Evolutionary conservation across 352 stramenopile species (phyloP).

Genomic region (Thraustotheca clavata): DNA sequence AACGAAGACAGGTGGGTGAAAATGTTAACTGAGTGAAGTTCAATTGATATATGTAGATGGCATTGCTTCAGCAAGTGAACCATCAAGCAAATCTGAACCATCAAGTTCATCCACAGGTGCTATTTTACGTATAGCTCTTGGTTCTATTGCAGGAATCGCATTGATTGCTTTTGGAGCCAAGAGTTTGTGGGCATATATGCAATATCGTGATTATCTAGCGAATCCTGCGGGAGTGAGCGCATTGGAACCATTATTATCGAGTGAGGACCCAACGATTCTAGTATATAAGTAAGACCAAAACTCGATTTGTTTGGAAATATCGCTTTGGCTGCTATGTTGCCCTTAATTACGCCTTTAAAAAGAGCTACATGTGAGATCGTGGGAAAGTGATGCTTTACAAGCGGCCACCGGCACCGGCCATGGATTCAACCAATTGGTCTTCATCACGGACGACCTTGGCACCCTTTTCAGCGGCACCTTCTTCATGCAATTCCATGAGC

Average conservation of each 20-base stretch:
- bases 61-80: too few species aligned
- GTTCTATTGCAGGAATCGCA: background rate
- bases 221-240: too few species aligned
- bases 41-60: too few species aligned
- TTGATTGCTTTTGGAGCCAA: background rate
- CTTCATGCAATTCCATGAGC: slow-evolving; percentile 99
- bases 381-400: slow-evolving; percentile 54
- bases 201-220: background rate
- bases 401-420: slow-evolving; percentile 80
- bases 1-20: too few species aligned
- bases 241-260: background rate
- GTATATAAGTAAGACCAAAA: background rate
- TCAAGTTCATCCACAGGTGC: background rate
- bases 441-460: slow-evolving; percentile 83
- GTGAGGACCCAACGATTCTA: background rate
- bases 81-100: too few species aligned
- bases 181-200: background rate
- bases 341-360: slow-evolving; percentile 22
- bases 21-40: too few species aligned
- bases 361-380: slow-evolving; percentile 9
- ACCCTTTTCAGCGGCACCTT: slow-evolving; percentile 87
- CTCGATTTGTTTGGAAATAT: slow-evolving; percentile 5
- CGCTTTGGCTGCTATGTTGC: slow-evolving; percentile 17
- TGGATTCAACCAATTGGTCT: slow-evolving; percentile 79
- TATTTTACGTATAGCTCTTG: background rate